Base-by-base conservation (phyloP, 345 rosid genomes). In the Eucalyptus shirleyi region DNA sequence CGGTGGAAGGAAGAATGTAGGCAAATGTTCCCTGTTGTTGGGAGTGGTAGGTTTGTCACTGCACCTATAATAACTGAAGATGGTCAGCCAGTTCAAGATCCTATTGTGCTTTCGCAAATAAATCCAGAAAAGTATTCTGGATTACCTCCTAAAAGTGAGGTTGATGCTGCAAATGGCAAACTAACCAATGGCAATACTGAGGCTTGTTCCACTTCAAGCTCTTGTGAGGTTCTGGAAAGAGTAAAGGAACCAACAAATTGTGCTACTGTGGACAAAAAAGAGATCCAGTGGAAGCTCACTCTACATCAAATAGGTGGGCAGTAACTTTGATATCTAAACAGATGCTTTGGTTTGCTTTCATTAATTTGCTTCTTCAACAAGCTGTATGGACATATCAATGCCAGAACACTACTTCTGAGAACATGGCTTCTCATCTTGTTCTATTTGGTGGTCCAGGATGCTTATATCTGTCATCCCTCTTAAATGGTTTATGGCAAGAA, bases 231-330 rank as follows among this genome's bases (percentile, higher is more conserved):
- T 91, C 87, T 90, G 88, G 93, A 88, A 90, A 89, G 88, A 92
- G 94, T 90, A 67, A 94, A 50, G 92, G 95, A 89, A 37, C 88
- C 87, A 19, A 34, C 45, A 85, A 62, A 51, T 55, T 34, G 21
- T 85, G 53, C 86, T 26, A 47, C 42, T 88, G 88, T 95, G 93
- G 98, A 96, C 92, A 91, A 94, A 94, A 97, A 94, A 93, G 95
- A 95, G 90, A 95, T 96, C 89, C 95, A 97, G 83, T 98, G 99
- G 99, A 49, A 96, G 95, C 95, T 94, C 87, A 96, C 98, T 21
- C 94, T 98, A 88, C 98, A 97, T 91, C 99, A 97, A 92, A 98
- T 97, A 96, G 99, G 99, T 98, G 59, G 90, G 96, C n/a, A 23
- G 81, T 50, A 18, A 40, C 45, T 44, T 87, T 55, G 30, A 50